These are phyloP conservation scores for Trichoderma endophyticum DNA, from an alignment of 2,329 filamentous ascomycete genomes.

Conservation along the genomic window DNA sequence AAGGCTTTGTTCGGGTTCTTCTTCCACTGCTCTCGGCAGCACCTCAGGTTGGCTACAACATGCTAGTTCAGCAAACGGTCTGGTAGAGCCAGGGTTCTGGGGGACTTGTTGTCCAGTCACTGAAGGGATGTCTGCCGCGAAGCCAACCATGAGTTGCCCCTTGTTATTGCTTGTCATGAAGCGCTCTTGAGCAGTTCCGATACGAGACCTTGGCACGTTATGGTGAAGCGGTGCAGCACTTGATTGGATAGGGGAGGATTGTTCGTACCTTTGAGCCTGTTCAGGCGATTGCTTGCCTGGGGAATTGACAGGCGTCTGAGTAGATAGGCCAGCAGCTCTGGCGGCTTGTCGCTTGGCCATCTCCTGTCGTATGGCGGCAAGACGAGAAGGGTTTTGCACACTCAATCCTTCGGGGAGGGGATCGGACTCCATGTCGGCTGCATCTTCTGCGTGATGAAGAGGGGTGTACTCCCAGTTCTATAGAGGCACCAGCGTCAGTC, in stretches of 20 bases:
- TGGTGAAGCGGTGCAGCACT: not conserved
- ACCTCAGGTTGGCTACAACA: not conserved
- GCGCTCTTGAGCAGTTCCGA: slow-evolving; percentile 9
- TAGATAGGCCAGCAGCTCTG: not conserved
- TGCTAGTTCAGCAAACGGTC: not conserved
- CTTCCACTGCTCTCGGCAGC: slow-evolving; percentile 3
- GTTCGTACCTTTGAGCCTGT: slow-evolving; percentile 1
- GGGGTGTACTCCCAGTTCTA: not conserved
- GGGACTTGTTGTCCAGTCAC: not conserved
- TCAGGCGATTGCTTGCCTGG: not conserved
- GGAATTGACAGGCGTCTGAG: not conserved
- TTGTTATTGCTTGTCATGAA: slow-evolving; percentile 16
- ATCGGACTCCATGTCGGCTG: not conserved
- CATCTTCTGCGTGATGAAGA: not conserved
- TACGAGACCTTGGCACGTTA: slow-evolving; percentile 4
- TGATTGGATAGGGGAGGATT: not conserved
- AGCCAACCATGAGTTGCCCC: slow-evolving; percentile 12
- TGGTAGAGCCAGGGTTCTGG: slow-evolving; percentile 1
- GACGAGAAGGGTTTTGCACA: not conserved
- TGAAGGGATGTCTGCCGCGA: not conserved
- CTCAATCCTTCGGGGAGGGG: not conserved
- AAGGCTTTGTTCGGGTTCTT: not conserved
- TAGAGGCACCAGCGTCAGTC: not conserved
- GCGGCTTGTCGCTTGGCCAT: not conserved
- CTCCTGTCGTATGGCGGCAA: not conserved